Evolutionary conservation across 768 basidiomycete species (phyloP).

Genomic region (Pulveroboletus sp.): DNA sequence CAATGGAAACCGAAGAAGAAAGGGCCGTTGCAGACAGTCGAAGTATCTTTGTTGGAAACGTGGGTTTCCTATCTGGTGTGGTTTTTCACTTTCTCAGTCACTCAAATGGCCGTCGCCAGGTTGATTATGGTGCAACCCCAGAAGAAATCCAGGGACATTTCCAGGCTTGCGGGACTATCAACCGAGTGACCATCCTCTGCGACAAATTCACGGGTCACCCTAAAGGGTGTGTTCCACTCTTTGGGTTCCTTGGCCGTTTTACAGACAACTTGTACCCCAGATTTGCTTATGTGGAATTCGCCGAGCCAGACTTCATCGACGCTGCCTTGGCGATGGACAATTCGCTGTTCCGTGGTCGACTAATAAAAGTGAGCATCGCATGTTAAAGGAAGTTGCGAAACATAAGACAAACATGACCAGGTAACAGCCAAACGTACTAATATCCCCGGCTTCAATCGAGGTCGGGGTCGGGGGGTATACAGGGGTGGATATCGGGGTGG

Average conservation of each 20-base stretch:
- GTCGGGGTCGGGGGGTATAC: conserved; percentile 69
- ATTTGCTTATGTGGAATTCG: conserved; percentile 98
- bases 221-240: conserved; percentile 66
- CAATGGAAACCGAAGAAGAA: conserved; percentile 83
- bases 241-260: conserved; percentile 1
- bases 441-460: conserved; percentile 85
- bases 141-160: conserved; percentile 98
- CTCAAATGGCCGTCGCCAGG: conserved; percentile 45
- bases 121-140: conserved; percentile 95
- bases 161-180: conserved; percentile 96
- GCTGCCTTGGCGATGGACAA: conserved; percentile 92
- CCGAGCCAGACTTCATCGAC: conserved; percentile 86
- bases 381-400: neutral
- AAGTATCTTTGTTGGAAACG: conserved; percentile 96
- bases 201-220: conserved; percentile 99
- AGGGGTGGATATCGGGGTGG: conserved; percentile 61
- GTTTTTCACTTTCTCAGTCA: conserved; percentile 7
- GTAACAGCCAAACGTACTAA: conserved; percentile 96
- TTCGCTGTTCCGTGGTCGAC: conserved; percentile 87
- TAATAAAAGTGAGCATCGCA: conserved; percentile 69
- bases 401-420: conserved; percentile 36
- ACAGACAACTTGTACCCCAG: conserved; percentile 38
- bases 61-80: conserved; percentile 38
- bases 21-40: conserved; percentile 73
- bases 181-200: conserved; percentile 97